Percentiles rank a stretch among this genome's conserved stretches.
These are phyloP conservation scores for Paralagenidium karlingii DNA, from an alignment of 352 stramenopile genomes.

Conservation along the genomic window DNA sequence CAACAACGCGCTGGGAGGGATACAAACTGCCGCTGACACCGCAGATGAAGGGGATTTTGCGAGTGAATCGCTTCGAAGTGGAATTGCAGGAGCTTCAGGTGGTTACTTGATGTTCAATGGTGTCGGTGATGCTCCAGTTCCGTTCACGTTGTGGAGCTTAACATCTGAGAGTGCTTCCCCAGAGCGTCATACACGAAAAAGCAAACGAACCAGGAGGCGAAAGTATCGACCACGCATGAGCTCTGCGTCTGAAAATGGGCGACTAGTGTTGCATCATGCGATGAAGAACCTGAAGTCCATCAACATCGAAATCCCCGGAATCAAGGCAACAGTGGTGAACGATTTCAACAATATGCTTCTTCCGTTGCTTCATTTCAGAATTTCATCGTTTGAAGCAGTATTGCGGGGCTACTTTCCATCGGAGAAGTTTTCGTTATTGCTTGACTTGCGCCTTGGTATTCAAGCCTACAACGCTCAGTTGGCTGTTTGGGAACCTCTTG, in stretches of 20 bases:
- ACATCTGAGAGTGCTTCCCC: slow-evolving; percentile 10
- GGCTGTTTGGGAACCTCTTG: slow-evolving; percentile 70
- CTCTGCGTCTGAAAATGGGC: neutral
- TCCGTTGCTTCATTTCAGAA: slow-evolving; percentile 60
- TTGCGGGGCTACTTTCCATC: slow-evolving; percentile 49
- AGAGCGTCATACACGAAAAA: slow-evolving; percentile 7
- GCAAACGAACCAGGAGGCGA: neutral
- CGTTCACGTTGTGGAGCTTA: slow-evolving; percentile 58
- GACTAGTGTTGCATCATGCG: neutral
- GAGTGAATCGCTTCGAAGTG: no score
- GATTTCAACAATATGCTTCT: slow-evolving; percentile 84
- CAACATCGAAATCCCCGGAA: slow-evolving; percentile 55
- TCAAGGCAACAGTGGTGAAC: slow-evolving; percentile 76
- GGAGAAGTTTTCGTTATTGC: slow-evolving; percentile 42
- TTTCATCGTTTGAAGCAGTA: slow-evolving; percentile 51
- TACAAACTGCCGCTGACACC: no score
- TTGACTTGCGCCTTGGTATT: slow-evolving; percentile 49
- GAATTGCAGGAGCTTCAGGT: slow-evolving; percentile 16
- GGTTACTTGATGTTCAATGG: slow-evolving; percentile 84
- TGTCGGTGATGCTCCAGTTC: slow-evolving; percentile 67
- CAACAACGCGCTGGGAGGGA: no score
- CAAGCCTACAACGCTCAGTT: slow-evolving; percentile 82
- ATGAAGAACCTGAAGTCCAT: slow-evolving; percentile 64
- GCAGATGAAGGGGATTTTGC: no score
- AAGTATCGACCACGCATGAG: slow-evolving; percentile 3